Conservation (phyloP, 1,284 basidiomycete species). For the Boletus calvinii region DNA sequence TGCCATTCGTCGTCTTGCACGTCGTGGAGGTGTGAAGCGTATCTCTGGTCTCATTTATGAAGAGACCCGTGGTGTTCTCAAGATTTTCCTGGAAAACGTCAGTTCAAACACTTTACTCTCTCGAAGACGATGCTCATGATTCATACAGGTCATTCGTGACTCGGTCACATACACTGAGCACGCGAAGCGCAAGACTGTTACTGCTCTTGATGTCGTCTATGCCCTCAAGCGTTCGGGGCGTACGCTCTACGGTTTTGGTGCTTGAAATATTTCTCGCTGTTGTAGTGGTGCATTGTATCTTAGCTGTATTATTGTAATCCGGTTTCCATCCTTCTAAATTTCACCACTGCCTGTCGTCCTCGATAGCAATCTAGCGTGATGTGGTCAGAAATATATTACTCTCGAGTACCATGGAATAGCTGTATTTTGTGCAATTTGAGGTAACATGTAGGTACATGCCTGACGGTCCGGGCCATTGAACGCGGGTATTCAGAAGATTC, state of each 20-base stretch:
- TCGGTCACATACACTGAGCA: slow-evolving; percentile 88
- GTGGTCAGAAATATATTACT: no score
- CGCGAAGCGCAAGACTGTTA: slow-evolving; percentile 88
- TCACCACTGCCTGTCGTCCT: no score
- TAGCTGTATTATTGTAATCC: slow-evolving; percentile 34
- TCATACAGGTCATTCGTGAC: slow-evolving; percentile 35
- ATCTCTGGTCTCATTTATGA: slow-evolving; percentile 72
- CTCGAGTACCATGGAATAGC: no score
- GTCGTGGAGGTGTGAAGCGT: slow-evolving; percentile 75
- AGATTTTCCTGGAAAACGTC: slow-evolving; percentile 61
- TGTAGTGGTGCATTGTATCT: slow-evolving; percentile 21
- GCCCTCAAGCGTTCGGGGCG: slow-evolving; percentile 81
- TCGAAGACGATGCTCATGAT: no score
- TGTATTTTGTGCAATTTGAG: no score
- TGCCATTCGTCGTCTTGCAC: slow-evolving; percentile 62
- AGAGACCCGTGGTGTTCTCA: slow-evolving; percentile 73
- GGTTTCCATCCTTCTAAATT: neutral
- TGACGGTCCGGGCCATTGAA: no score
- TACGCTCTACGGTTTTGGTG: slow-evolving; percentile 77
- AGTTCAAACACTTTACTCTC: slow-evolving; percentile 10
- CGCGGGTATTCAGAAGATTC: no score
- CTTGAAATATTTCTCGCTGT: slow-evolving; percentile 22
- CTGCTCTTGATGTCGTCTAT: slow-evolving; percentile 79
- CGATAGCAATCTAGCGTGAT: neutral
- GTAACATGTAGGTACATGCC: no score